Conservation (phyloP, 345 rosid species). For the Syzygium grande region DNA sequence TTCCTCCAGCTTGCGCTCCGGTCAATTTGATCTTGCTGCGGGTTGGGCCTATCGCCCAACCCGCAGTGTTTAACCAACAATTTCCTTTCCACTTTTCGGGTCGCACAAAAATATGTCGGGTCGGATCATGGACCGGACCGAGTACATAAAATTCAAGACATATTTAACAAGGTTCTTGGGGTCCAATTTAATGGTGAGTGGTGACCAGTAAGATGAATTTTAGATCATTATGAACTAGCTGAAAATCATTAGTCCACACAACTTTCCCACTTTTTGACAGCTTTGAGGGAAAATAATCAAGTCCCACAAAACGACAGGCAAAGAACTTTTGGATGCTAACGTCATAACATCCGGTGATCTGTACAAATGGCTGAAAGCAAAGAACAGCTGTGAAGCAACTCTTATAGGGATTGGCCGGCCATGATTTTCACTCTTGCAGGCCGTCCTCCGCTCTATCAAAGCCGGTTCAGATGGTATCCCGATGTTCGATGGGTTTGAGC, state of each 20-base stretch:
- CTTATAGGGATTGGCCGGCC: slow-evolving; percentile 55
- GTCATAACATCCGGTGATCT: slow-evolving; percentile 43
- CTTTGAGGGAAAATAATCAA: slow-evolving; percentile 54
- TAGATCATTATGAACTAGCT: background rate
- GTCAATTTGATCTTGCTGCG: no score
- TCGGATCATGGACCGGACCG: no score
- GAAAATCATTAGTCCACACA: background rate
- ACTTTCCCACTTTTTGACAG: slow-evolving; percentile 13
- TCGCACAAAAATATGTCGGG: no score
- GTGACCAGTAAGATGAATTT: background rate
- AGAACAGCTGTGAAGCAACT: slow-evolving; percentile 31
- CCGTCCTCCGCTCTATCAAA: slow-evolving; percentile 49
- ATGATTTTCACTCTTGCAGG: slow-evolving; percentile 45
- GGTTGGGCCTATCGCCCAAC: no score
- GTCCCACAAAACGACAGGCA: slow-evolving; percentile 55
- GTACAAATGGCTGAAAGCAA: slow-evolving; percentile 44
- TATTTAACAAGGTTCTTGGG: no score
- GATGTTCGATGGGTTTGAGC: slow-evolving; percentile 52
- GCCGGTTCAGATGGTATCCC: slow-evolving; percentile 53
- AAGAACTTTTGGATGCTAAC: slow-evolving; percentile 46
- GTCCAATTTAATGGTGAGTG: background rate
- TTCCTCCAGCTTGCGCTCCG: no score
- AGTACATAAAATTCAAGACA: no score
- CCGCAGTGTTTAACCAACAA: no score
- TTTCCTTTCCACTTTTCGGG: no score